Percentiles rank a stretch among this genome's conserved stretches.
Evolutionary conservation across 768 basidiomycete genomes (phyloP).

Genomic region (Psilocybe azurescens): DNA sequence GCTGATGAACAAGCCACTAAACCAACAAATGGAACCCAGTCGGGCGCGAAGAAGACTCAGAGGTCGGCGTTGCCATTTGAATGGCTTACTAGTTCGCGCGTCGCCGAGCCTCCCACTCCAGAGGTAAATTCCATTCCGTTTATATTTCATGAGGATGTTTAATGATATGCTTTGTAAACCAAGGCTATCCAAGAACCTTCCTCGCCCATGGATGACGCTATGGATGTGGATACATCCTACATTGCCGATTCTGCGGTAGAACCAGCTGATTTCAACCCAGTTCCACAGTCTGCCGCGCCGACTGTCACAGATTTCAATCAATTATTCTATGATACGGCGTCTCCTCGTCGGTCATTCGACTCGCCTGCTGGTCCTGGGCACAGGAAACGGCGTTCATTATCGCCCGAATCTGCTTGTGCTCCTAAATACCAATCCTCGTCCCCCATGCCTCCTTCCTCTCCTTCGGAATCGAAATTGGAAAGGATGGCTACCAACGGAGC

Average conservation of each 20-base stretch:
- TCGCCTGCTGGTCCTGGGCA: slow-evolving; percentile 46
- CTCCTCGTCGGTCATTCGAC: slow-evolving; percentile 53
- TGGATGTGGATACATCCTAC: slow-evolving; percentile 78
- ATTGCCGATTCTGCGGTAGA: slow-evolving; percentile 32
- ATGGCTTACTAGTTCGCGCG: slow-evolving; percentile 50
- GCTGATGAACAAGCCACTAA: slow-evolving; percentile 37
- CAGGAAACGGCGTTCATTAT: slow-evolving; percentile 65
- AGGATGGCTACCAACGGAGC: slow-evolving; percentile 51
- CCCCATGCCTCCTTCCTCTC: slow-evolving; percentile 48
- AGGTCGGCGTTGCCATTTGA: slow-evolving; percentile 68
- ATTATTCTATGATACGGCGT: slow-evolving; percentile 64
- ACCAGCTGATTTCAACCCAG: slow-evolving; percentile 37
- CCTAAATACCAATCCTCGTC: slow-evolving; percentile 40
- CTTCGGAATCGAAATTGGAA: slow-evolving; percentile 53
- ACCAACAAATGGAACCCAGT: slow-evolving; percentile 40
- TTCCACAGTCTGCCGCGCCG: slow-evolving; percentile 55
- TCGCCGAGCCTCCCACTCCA: slow-evolving; percentile 27
- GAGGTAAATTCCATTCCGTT: slow-evolving; percentile 29
- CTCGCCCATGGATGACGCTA: slow-evolving; percentile 65
- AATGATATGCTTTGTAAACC: slow-evolving; percentile 14
- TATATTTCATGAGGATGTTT: slow-evolving; percentile 10
- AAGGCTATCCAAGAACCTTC: slow-evolving; percentile 45
- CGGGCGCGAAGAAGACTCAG: slow-evolving; percentile 58
- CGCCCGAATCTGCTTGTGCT: slow-evolving; percentile 50
- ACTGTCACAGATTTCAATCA: slow-evolving; percentile 59